Evolutionary conservation across 306 rosid species (phyloP).

Genomic region (Inga leiocalycina): DNA sequence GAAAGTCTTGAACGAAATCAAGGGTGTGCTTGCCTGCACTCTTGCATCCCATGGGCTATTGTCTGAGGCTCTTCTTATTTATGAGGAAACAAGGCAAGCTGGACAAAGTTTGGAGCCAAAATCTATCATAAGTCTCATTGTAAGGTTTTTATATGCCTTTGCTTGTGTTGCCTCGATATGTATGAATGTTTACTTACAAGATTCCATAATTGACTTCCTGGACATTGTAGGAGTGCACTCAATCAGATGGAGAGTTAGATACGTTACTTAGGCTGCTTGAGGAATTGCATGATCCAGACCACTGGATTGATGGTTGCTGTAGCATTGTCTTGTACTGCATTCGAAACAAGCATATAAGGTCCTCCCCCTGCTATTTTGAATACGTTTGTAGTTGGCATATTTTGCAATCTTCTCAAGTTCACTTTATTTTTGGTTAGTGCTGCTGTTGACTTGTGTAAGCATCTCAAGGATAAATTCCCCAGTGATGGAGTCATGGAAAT

Average conservation of each 20-base stretch:
- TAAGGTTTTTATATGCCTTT: slow-evolving; percentile 42
- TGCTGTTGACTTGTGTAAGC: slow-evolving; percentile 69
- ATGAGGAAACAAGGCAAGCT: slow-evolving; percentile 60
- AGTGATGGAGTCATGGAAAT: slow-evolving; percentile 51
- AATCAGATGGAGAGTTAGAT: slow-evolving; percentile 56
- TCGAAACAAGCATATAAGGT: slow-evolving; percentile 70
- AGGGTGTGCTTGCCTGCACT: slow-evolving; percentile 61
- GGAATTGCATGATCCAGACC: slow-evolving; percentile 48
- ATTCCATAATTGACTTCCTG: slow-evolving; percentile 12
- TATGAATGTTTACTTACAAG: neutral
- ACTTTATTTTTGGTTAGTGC: slow-evolving; percentile 47
- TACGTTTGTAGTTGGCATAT: slow-evolving; percentile 8
- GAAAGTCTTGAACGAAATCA: slow-evolving; percentile 56
- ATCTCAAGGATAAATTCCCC: slow-evolving; percentile 58
- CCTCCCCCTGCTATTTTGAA: neutral
- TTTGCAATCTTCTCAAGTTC: slow-evolving; percentile 23
- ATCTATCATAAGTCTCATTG: slow-evolving; percentile 65
- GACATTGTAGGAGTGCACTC: slow-evolving; percentile 53
- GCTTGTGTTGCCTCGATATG: neutral
- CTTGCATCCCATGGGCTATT: slow-evolving; percentile 68
- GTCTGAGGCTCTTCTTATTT: slow-evolving; percentile 58
- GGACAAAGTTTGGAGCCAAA: slow-evolving; percentile 59
- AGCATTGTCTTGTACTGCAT: slow-evolving; percentile 67
- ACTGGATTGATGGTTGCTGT: slow-evolving; percentile 76
- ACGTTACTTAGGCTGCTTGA: slow-evolving; percentile 61